These are phyloP conservation scores for Starmerella asiatica DNA, from an alignment of 805 yeast genomes.

Conservation along the genomic window DNA sequence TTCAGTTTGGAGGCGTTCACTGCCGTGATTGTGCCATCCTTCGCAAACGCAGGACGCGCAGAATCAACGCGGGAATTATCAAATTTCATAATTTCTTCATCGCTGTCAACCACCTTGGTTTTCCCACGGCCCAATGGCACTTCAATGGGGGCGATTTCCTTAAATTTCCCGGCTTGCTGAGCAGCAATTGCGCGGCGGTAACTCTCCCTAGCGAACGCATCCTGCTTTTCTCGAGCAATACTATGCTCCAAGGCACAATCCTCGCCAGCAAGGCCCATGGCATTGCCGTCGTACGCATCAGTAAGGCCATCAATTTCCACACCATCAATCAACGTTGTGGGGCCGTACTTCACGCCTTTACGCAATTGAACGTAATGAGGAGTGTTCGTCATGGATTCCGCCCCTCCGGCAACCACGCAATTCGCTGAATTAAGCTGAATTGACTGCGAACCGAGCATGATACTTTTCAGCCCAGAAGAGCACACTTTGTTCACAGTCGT, in stretches of 20 bases:
- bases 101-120: constrained; percentile 62
- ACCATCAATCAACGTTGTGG: constrained; percentile 66
- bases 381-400: constrained; percentile 91
- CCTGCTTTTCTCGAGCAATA: constrained; percentile 75
- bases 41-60: constrained; percentile 89
- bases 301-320: constrained; percentile 80
- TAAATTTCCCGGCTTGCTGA: constrained; percentile 64
- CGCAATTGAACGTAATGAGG: constrained; percentile 91
- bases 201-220: constrained; percentile 68
- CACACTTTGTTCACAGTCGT: constrained; percentile 94
- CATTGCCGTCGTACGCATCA: constrained; percentile 76
- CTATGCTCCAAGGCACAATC: constrained; percentile 78
- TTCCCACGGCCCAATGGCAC: constrained; percentile 71
- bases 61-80: constrained; percentile 58
- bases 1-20: constrained; percentile 93
- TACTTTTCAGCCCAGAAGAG: constrained; percentile 89
- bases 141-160: constrained; percentile 77
- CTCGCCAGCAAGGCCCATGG: constrained; percentile 97
- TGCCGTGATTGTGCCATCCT: constrained; percentile 93
- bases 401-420: constrained; percentile 91
- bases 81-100: constrained; percentile 72
- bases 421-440: constrained; percentile 82
- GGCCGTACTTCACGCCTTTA: constrained; percentile 83
- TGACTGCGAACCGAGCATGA: constrained; percentile 80
- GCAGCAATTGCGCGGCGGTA: constrained; percentile 84